Evolutionary conservation across 805 yeast genomes (phyloP).

Genomic region (Saturnispora saitoi): DNA sequence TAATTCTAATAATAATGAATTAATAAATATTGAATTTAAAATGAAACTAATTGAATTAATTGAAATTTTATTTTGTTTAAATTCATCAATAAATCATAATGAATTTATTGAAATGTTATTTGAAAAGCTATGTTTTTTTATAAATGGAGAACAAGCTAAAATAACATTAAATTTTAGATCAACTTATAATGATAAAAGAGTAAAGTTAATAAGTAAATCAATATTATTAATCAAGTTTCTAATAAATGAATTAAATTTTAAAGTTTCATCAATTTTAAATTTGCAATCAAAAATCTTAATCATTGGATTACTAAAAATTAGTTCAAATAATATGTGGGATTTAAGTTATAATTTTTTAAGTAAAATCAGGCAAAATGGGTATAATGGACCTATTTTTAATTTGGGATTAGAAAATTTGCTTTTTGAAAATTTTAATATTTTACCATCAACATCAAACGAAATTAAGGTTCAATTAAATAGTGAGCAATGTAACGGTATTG

Average conservation of each 20-base stretch:
- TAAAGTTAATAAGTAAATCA: slow-evolving; percentile 33
- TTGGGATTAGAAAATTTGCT: slow-evolving; percentile 23
- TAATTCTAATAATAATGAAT: slow-evolving; percentile 26
- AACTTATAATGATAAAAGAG: slow-evolving; percentile 28
- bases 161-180: slow-evolving; percentile 39
- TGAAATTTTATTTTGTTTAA: slow-evolving; percentile 31
- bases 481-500: slow-evolving; percentile 46
- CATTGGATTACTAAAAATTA: slow-evolving; percentile 24
- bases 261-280: slow-evolving; percentile 21
- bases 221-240: slow-evolving; percentile 32
- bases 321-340: slow-evolving; percentile 26
- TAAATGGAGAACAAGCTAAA: slow-evolving; percentile 42
- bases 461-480: slow-evolving; percentile 18
- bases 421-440: slow-evolving; percentile 27
- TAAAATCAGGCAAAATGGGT: slow-evolving; percentile 16
- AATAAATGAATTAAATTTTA: slow-evolving; percentile 19
- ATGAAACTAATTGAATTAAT: slow-evolving; percentile 39
- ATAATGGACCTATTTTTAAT: slow-evolving; percentile 19
- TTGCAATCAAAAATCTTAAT: slow-evolving; percentile 26
- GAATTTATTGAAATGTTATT: slow-evolving; percentile 7
- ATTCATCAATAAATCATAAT: slow-evolving; percentile 2
- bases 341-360: slow-evolving; percentile 20
- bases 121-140: slow-evolving; percentile 17
- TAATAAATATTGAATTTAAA: slow-evolving; percentile 35
- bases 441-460: slow-evolving; percentile 23